Evolutionary conservation across 2,329 filamentous ascomycete genomes (phyloP).

Genomic region (Neonectria faginata): DNA sequence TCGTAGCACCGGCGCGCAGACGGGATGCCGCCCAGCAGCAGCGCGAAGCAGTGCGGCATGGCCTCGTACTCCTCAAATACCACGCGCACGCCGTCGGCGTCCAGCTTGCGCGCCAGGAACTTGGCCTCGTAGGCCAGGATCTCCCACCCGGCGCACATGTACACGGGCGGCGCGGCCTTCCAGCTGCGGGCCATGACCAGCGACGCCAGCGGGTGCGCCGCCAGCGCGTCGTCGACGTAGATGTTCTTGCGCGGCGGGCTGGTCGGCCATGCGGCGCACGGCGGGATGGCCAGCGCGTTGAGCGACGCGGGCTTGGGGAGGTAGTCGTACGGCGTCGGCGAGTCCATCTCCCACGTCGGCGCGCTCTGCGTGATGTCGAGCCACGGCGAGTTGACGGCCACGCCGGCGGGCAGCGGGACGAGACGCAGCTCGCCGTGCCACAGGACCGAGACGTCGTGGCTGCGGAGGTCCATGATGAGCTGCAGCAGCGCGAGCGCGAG

Average conservation of each 20-base stretch:
- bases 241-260: slow-evolving; percentile 64
- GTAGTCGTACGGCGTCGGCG: slow-evolving; percentile 51
- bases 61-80: slow-evolving; percentile 80
- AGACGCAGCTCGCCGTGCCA: slow-evolving; percentile 71
- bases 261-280: slow-evolving; percentile 69
- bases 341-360: slow-evolving; percentile 45
- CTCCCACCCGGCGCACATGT: slow-evolving; percentile 77
- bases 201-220: slow-evolving; percentile 75
- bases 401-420: slow-evolving; percentile 75
- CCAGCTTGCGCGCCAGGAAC: slow-evolving; percentile 68
- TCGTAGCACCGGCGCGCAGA: slow-evolving; percentile 64
- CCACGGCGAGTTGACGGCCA: slow-evolving; percentile 76
- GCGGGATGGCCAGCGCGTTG: slow-evolving; percentile 45
- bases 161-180: slow-evolving; percentile 73
- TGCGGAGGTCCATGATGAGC: slow-evolving; percentile 72
- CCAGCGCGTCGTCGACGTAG: slow-evolving; percentile 65
- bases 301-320: slow-evolving; percentile 62
- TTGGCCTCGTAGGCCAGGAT: slow-evolving; percentile 75
- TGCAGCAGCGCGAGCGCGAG: slow-evolving; percentile 75
- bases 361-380: slow-evolving; percentile 73
- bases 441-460: slow-evolving; percentile 58
- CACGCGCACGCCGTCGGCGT: slow-evolving; percentile 68
- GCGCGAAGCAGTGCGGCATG: slow-evolving; percentile 82
- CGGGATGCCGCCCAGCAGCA: slow-evolving; percentile 63
- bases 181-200: slow-evolving; percentile 70